Conservation (phyloP, 2,329 filamentous ascomycete genomes). For the Lasiodiplodia sp. region DNA sequence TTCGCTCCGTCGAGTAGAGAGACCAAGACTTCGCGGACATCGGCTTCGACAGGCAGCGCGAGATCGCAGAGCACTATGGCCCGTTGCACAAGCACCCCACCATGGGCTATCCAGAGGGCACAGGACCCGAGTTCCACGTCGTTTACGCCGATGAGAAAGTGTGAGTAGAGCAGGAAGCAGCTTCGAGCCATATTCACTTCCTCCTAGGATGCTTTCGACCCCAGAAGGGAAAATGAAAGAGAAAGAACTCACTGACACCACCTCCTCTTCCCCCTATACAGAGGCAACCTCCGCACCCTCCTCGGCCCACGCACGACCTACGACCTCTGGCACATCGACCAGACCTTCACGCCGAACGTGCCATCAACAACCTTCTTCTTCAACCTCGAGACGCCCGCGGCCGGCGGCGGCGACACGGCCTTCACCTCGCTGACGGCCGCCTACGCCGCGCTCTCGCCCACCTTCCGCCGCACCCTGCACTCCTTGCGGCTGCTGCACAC, state of each 20-base stretch:
- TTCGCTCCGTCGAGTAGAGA: background rate
- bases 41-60: conserved; percentile 51
- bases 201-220: background rate
- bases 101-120: conserved; percentile 14
- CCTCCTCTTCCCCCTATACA: background rate
- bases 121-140: conserved; percentile 19
- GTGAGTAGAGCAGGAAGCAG: background rate
- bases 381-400: background rate
- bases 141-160: conserved; percentile 25
- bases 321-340: conserved; percentile 27
- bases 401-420: conserved; percentile 21
- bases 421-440: conserved; percentile 17
- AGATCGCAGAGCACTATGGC: conserved; percentile 55
- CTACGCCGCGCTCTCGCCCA: conserved; percentile 29
- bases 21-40: conserved; percentile 58
- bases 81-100: conserved; percentile 21
- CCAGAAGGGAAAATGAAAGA: background rate
- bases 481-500: conserved; percentile 16
- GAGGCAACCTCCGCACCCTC: conserved; percentile 22
- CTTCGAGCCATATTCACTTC: background rate
- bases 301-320: conserved; percentile 15
- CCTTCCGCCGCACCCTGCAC: conserved; percentile 29
- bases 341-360: conserved; percentile 19
- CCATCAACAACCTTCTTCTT: conserved; percentile 4
- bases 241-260: background rate